phyloP scores from a whole-genome alignment of 2,329 filamentous ascomycete species.

The Arachnopeziza araneosa region DNA sequence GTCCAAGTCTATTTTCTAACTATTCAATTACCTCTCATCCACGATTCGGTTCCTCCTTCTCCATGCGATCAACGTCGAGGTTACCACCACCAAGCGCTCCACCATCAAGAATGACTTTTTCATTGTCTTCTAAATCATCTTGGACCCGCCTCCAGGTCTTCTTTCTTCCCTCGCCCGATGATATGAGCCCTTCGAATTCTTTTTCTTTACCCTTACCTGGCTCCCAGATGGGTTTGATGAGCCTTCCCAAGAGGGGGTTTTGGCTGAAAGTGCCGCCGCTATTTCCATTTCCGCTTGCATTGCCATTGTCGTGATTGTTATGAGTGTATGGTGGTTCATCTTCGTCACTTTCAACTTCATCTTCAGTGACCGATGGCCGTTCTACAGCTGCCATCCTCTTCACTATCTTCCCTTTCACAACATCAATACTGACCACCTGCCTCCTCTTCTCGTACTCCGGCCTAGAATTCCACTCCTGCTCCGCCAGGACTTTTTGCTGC shows the following conservation, averaged over 20 bases:
- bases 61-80: conserved; percentile 7
- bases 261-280: conserved; percentile 29
- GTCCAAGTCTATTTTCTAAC: too few relatives aligned
- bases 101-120: conserved; percentile 35
- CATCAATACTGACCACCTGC: conserved; percentile 63
- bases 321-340: conserved; percentile 6
- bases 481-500: conserved; percentile 62
- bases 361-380: conserved; percentile 14
- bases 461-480: conserved; percentile 61
- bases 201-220: conserved; percentile 28
- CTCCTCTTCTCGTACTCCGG: conserved; percentile 68
- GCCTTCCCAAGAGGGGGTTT: conserved; percentile 31
- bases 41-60: conserved; percentile 26
- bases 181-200: conserved; percentile 14
- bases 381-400: conserved; percentile 30
- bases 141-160: conserved; percentile 37
- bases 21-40: conserved; percentile 9
- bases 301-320: conserved; percentile 10
- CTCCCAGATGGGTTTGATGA: conserved; percentile 32
- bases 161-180: conserved; percentile 16
- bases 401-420: conserved; percentile 56
- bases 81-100: conserved; percentile 27
- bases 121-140: conserved; percentile 37
- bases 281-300: conserved; percentile 18
- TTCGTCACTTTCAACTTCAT: conserved; percentile 24